Evolutionary conservation across 2,329 filamentous ascomycete species (phyloP).

Genomic region (Pyrenophora tritici-repentis): DNA sequence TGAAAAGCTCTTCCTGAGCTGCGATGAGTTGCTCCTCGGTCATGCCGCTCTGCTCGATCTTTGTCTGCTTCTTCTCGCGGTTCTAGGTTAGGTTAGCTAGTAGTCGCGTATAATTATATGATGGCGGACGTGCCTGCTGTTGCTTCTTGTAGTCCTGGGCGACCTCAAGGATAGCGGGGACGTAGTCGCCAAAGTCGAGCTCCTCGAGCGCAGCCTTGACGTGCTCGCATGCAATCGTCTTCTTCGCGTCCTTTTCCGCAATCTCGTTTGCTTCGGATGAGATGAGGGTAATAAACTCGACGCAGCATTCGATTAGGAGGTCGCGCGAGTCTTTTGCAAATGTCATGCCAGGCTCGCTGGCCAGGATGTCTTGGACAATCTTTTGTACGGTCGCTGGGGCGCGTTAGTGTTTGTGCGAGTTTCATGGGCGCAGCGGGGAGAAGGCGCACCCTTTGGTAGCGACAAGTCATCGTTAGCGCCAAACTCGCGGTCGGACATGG

Average conservation of each 20-base stretch:
- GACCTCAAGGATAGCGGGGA: constrained; percentile 82
- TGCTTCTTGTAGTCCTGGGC: constrained; percentile 91
- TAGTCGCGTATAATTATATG: not conserved
- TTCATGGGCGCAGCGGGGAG: not conserved
- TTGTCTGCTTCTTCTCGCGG: constrained; percentile 95
- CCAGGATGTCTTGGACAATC: constrained; percentile 93
- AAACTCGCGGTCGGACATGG: constrained; percentile 51
- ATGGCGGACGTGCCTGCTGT: constrained; percentile 70
- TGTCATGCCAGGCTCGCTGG: constrained; percentile 73
- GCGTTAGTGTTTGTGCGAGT: constrained; percentile 17
- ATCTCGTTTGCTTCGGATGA: constrained; percentile 99
- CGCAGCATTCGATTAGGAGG: constrained; percentile 95
- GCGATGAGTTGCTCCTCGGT: constrained; percentile 86
- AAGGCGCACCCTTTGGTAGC: constrained; percentile 46
- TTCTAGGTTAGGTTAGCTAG: constrained; percentile 60
- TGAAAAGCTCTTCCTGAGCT: constrained; percentile 90
- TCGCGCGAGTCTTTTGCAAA: constrained; percentile 97
- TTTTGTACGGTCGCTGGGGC: constrained; percentile 69
- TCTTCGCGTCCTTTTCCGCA: constrained; percentile 97
- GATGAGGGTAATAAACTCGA: constrained; percentile 97
- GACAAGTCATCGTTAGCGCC: constrained; percentile 51
- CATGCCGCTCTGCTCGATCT: constrained; percentile 92
- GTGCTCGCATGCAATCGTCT: constrained; percentile 98
- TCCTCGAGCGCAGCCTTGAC: constrained; percentile 93
- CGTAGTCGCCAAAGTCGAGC: constrained; percentile 90